Base-by-base conservation (phyloP, 441 rosid species). In the Kokia cookei region DNA sequence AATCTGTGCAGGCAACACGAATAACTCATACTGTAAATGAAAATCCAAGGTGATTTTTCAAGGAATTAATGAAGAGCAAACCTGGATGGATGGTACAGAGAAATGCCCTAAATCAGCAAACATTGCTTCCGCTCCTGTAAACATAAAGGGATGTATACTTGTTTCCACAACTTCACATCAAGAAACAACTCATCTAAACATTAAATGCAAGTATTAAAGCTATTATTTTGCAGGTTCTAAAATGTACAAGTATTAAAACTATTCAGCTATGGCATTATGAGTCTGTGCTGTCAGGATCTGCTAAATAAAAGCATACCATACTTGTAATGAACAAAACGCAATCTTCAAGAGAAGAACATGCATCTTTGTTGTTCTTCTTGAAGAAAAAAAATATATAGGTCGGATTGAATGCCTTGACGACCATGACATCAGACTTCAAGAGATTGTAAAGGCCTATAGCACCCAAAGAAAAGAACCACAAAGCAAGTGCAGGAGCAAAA, bases 21-120 rank as follows among this genome's bases (percentile, higher is more conserved):
- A 64, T 55, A 22, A 70, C 37, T 13, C 62, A 70, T 72, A 37
- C 45, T 3, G 75, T n/a, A 58, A 66, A 54, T 55, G 27, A 55
- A 61, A 53, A 54, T 54, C 24, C 62, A 29, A 35, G 15, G 55
- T 53, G 14, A 71, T 42, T 71, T 64, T 76, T 73, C 43, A 40
- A 27, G 59, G 61, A 61, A 57, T n/a, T 6, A 40, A 51, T 26
- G 50, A 24, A 35, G 70, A 53, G 37, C 37, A 29, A 77, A 94
- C 97, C 93, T 95, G 98, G 80, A 93, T 90, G 67, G 99, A 75
- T 79, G 68, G 82, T 57, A 96, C 97, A 17, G 93, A 86, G 85
- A 96, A 96, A 86, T 93, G 98, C 72, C 99, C 98, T 13, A 96
- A 84, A 84, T 96, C 99, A 72, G 98, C 98, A 86, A 96, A 92